Evolutionary conservation across 2,329 filamentous ascomycete species (phyloP).

Genomic region (Nemania diffusa): DNA sequence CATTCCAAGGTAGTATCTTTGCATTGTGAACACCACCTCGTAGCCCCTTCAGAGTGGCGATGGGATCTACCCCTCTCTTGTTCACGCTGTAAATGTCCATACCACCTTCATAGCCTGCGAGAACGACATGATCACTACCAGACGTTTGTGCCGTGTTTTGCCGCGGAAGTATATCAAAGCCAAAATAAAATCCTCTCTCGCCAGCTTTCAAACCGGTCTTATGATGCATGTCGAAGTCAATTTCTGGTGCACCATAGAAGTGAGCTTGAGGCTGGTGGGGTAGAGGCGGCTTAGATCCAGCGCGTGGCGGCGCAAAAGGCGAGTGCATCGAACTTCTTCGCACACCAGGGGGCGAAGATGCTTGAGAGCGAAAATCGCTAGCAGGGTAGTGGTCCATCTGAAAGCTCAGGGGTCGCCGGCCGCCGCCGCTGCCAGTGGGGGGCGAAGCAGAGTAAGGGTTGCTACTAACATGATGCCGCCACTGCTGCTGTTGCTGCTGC

Average conservation of each 20-base stretch:
- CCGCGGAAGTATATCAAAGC: constrained; percentile 77
- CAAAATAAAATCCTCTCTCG: constrained; percentile 79
- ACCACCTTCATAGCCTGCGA: constrained; percentile 83
- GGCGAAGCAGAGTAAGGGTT: constrained; percentile 49
- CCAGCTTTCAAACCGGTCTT: constrained; percentile 69
- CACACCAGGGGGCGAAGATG: constrained; percentile 52
- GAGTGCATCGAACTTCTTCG: constrained; percentile 64
- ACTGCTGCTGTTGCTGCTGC: constrained; percentile 43
- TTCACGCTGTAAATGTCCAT: constrained; percentile 80
- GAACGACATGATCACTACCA: constrained; percentile 70
- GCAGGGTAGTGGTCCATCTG: constrained; percentile 55
- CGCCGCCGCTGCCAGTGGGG: constrained; percentile 44
- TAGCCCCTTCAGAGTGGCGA: constrained; percentile 79
- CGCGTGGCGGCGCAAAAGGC: constrained; percentile 55
- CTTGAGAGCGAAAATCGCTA: constrained; percentile 52
- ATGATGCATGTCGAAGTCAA: constrained; percentile 68
- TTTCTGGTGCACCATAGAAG: constrained; percentile 76
- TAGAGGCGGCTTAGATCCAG: constrained; percentile 60
- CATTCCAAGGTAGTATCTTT: constrained; percentile 80
- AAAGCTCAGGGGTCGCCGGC: constrained; percentile 55
- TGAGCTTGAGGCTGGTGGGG: constrained; percentile 74
- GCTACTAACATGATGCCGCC: constrained; percentile 44
- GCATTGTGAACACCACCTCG: constrained; percentile 83
- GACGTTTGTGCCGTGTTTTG: constrained; percentile 50
- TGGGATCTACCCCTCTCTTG: constrained; percentile 74